Base-by-base conservation (phyloP, 2,329 filamentous ascomycete genomes). In the Sordariomycetes sp. region DNA sequence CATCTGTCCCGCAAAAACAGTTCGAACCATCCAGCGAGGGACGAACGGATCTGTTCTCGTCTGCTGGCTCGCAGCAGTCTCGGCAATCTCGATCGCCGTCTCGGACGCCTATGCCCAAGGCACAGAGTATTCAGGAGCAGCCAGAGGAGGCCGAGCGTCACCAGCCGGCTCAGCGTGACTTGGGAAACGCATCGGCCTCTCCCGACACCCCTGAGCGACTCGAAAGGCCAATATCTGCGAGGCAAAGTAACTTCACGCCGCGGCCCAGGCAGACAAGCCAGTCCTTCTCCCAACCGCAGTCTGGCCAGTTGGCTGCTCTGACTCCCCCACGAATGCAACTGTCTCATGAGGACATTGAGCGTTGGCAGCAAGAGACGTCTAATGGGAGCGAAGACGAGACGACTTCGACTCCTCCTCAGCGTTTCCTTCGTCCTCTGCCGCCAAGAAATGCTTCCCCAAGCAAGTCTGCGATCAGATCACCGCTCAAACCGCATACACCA, bases 391-490 rank as follows among this genome's bases (percentile, higher is more conserved):
- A 61, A 11, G 51, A 53, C n/a, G n/a, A n/a, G n/a, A n/a, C n/a
- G n/a, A n/a, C n/a, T n/a, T n/a, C n/a, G n/a, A n/a, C n/a, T n/a
- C n/a, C 55, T 12, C 58, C 51, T 4, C 59, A 58, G 4, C 45
- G 16, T 10, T 31, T 60, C n/a, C 61, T 70, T 16, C 64, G 66
- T 6, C 65, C 68, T 3, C 54, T 66, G 4, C 70, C 71, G 10
- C 59, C 66, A 33, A 66, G 61, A 39, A 59, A 64, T n/a, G 63
- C 65, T 5, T 76, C 72, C 2, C 72, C 73, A 0, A 59, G 53
- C 8, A 78, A 77, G 46, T 77, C 73, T 1, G 70, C 63, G 42
- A 52, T 78, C 17, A 65, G 73, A 14, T 74, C 72, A 4, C 70
- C 72, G 0, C 47, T 72, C 14, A 78, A 77, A 45, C 65, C 69